phyloP scores from a whole-genome alignment of 2,329 filamentous ascomycete species.

The Truncatella angustata region DNA sequence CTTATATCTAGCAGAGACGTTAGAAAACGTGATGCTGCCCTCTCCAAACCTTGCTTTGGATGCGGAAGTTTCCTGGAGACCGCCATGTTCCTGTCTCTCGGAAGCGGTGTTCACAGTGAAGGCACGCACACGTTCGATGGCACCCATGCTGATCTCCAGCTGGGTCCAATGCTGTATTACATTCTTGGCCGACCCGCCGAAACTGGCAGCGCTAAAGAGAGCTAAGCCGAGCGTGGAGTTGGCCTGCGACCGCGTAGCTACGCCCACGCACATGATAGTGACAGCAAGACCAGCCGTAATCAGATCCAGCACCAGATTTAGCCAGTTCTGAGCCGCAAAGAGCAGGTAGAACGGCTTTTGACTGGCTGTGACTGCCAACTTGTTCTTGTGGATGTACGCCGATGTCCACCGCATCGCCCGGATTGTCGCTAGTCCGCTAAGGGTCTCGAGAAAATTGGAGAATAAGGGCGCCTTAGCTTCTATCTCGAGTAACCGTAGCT shows the following conservation, averaged over 20 bases:
- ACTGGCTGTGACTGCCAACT: not conserved
- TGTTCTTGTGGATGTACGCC: not conserved
- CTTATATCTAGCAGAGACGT: conserved; percentile 2
- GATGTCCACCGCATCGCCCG: conserved; percentile 3
- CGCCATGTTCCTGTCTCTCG: not conserved
- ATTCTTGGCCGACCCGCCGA: conserved; percentile 1
- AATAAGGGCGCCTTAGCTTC: conserved; percentile 33
- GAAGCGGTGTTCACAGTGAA: not conserved
- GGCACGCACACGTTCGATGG: not conserved
- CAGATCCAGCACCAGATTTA: not conserved
- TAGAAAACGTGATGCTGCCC: not conserved
- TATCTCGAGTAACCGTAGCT: conserved; percentile 30
- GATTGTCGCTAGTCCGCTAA: conserved; percentile 17
- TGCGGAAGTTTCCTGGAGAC: not conserved
- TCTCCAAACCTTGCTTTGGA: not conserved
- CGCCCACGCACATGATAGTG: not conserved
- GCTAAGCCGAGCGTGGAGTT: not conserved
- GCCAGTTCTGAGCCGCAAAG: not conserved
- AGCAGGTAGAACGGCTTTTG: not conserved
- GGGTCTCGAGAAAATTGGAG: conserved; percentile 23
- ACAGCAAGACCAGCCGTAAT: not conserved
- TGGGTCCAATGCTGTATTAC: conserved; percentile 6
- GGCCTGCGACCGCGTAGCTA: not conserved
- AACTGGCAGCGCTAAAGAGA: not conserved
- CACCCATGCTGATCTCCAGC: conserved; percentile 5